A percentile compares a stretch with the other conserved stretches of the same genome.
phyloP scores from a whole-genome alignment of 441 rosid species.

The Eruca vesicaria region DNA sequence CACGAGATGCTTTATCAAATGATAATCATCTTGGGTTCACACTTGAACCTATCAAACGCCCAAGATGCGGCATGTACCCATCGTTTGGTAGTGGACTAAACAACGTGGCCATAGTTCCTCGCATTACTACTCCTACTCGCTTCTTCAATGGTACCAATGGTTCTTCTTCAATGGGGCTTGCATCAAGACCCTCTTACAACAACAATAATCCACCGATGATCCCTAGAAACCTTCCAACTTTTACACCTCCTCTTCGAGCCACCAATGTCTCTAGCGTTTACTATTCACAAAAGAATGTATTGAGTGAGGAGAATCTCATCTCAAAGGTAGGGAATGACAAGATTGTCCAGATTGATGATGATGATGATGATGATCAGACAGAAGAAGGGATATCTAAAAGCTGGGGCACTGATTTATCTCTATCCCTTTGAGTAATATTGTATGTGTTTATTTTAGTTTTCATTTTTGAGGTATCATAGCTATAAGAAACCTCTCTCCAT shows the following conservation, averaged over 20 bases:
- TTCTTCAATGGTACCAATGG: conserved; percentile 20
- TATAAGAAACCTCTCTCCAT: conserved; percentile 6
- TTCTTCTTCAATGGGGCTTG: background rate
- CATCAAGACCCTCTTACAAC: background rate
- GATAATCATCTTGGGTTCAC: conserved; percentile 35
- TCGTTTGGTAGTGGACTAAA: background rate
- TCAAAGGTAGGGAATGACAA: conserved; percentile 20
- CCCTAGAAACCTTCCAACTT: conserved; percentile 9
- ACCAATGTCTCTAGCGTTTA: background rate
- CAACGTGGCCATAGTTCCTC: conserved; percentile 6
- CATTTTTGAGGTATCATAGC: background rate
- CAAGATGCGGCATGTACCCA: background rate
- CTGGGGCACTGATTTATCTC: conserved; percentile 19
- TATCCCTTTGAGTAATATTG: conserved; percentile 21
- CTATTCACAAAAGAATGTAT: background rate
- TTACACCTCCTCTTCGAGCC: conserved; percentile 3
- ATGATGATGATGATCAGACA: conserved; percentile 16
- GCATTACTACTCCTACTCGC: conserved; percentile 25
- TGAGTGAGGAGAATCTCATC: conserved; percentile 21
- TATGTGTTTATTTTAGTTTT: conserved; percentile 3
- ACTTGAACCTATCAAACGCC: conserved; percentile 9
- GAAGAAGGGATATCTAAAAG: conserved; percentile 5
- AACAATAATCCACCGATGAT: background rate
- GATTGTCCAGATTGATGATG: conserved; percentile 27
- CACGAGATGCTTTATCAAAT: conserved; percentile 27